A percentile compares a stretch with the other conserved stretches of the same genome.
phyloP scores from a whole-genome alignment of 2,329 filamentous ascomycete genomes.

The Sporothrix luriei region DNA sequence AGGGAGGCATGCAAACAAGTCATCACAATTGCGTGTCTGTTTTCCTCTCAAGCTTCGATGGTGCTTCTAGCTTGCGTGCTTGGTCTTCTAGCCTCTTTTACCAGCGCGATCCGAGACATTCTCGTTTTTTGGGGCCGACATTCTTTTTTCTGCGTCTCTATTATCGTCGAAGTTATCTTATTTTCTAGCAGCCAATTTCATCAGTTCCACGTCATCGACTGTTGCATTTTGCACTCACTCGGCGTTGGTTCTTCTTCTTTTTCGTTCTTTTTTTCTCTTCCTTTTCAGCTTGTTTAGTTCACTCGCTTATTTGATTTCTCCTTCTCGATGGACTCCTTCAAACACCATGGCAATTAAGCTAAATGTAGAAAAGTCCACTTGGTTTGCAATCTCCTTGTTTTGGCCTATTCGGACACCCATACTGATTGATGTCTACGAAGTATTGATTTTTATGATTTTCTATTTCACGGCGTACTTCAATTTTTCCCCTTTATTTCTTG shows the following conservation, averaged over 20 bases:
- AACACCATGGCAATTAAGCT: neutral
- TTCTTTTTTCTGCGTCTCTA: neutral
- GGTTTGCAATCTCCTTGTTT: too few relatives aligned
- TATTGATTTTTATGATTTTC: too few relatives aligned
- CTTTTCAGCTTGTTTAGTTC: neutral
- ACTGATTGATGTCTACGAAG: too few relatives aligned
- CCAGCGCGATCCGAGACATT: neutral
- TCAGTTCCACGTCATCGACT: neutral
- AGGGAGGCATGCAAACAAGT: too few relatives aligned
- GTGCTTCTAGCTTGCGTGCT: conserved; percentile 19
- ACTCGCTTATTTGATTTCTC: neutral
- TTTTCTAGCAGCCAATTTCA: neutral
- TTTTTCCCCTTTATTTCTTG: too few relatives aligned
- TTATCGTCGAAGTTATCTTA: neutral
- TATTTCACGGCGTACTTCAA: too few relatives aligned
- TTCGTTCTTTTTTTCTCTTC: too few relatives aligned
- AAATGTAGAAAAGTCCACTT: conserved; percentile 1
- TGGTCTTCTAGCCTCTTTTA: conserved; percentile 21
- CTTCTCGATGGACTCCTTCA: neutral
- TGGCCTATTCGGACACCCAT: too few relatives aligned
- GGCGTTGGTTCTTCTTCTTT: neutral
- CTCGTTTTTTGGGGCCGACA: neutral
- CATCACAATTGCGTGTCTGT: neutral
- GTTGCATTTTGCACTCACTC: neutral
- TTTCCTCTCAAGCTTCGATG: conserved; percentile 12